Conservation (phyloP, 2,329 filamentous ascomycete genomes). For the Neonectria neomacrospora region DNA sequence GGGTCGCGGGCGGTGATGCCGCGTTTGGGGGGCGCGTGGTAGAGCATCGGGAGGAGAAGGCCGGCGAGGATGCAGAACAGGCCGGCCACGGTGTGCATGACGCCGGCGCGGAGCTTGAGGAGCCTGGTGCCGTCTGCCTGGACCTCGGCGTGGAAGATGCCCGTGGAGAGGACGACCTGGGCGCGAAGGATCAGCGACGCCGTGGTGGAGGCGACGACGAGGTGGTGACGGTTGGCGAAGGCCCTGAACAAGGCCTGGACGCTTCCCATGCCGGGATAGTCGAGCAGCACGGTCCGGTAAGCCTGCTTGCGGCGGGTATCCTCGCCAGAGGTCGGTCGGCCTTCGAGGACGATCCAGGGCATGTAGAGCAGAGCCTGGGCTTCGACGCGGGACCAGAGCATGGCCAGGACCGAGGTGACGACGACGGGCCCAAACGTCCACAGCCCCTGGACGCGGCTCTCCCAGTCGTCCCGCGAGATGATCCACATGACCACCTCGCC, state of each 20-base stretch:
- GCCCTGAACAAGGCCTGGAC: conserved; percentile 36
- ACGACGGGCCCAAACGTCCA: conserved; percentile 46
- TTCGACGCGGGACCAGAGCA: conserved; percentile 45
- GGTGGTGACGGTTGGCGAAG: conserved; percentile 42
- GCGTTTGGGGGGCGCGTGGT: conserved; percentile 40
- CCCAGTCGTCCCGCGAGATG: conserved; percentile 34
- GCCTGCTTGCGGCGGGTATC: conserved; percentile 45
- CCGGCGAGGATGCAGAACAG: conserved; percentile 37
- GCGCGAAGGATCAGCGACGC: conserved; percentile 40
- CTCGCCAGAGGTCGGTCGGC: conserved; percentile 37
- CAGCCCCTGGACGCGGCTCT: conserved; percentile 34
- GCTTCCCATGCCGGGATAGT: conserved; percentile 41
- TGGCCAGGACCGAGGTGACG: conserved; percentile 40
- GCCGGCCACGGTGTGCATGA: conserved; percentile 41
- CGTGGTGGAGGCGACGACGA: conserved; percentile 38
- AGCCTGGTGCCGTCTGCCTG: conserved; percentile 32
- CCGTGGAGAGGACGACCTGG: conserved; percentile 44
- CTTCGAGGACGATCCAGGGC: conserved; percentile 46
- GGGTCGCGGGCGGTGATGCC: conserved; percentile 46
- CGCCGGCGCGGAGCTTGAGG: conserved; percentile 33
- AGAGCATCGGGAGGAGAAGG: conserved; percentile 41
- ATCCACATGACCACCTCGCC: conserved; percentile 42
- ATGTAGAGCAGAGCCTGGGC: conserved; percentile 43
- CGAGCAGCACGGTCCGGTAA: conserved; percentile 43
- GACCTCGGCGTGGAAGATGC: conserved; percentile 40